These are phyloP conservation scores for Hypoxylon sp. DNA, from an alignment of 2,329 filamentous ascomycete genomes.

Conservation along the genomic window DNA sequence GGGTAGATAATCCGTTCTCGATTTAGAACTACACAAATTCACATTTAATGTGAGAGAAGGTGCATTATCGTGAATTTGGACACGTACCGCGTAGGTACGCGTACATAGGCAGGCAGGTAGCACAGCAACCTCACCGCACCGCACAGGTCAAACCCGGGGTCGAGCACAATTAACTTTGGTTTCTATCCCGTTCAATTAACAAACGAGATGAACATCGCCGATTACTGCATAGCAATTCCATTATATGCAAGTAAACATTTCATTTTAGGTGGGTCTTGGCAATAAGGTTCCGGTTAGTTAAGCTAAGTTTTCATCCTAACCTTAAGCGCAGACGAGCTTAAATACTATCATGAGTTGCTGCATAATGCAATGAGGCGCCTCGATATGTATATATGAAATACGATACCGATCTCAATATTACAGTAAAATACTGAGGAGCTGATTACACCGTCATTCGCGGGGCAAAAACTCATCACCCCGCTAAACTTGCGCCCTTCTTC, in stretches of 20 bases:
- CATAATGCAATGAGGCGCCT: too few species aligned
- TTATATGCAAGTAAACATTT: not conserved
- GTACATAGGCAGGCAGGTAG: too few species aligned
- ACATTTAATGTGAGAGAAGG: constrained; percentile 11
- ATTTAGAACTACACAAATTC: constrained; percentile 15
- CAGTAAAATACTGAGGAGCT: constrained; percentile 13
- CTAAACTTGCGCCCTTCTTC: constrained; percentile 23
- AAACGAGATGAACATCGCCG: not conserved
- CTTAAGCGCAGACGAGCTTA: too few species aligned
- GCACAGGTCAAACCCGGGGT: too few species aligned
- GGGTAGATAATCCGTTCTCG: constrained; percentile 10
- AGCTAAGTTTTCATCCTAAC: too few species aligned
- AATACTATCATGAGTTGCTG: too few species aligned
- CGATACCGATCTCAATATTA: too few species aligned
- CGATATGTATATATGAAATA: too few species aligned
- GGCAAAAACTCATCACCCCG: constrained; percentile 39
- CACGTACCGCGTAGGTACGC: constrained; percentile 9
- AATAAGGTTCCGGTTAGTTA: not conserved
- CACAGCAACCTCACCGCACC: too few species aligned
- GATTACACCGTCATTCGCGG: constrained; percentile 43
- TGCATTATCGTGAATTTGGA: constrained; percentile 2
- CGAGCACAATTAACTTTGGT: not conserved
- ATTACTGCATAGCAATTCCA: not conserved
- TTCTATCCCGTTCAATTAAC: not conserved
- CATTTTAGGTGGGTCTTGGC: not conserved